Conservation (phyloP, 352 stramenopile species). For the Phytophthora lateralis region DNA sequence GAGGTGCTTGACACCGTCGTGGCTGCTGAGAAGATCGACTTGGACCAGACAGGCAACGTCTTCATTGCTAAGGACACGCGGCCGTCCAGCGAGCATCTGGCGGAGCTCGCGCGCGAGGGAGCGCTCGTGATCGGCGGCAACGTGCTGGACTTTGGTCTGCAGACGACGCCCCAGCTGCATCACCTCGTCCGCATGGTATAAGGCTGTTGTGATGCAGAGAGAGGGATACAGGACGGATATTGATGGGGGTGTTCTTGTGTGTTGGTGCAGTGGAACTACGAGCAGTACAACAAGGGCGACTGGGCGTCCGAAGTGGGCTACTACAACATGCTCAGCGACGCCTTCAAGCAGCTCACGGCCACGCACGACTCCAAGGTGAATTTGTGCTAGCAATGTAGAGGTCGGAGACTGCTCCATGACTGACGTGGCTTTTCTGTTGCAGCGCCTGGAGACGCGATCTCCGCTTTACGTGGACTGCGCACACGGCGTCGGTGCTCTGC, state of each 20-base stretch:
- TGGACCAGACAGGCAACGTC: conserved; percentile 84
- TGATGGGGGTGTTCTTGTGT: neutral
- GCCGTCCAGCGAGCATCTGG: conserved; percentile 82
- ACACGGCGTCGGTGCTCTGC: conserved; percentile 91
- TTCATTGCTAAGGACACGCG: conserved; percentile 95
- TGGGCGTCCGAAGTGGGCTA: conserved; percentile 94
- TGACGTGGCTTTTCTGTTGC: conserved; percentile 12
- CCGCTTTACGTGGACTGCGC: conserved; percentile 93
- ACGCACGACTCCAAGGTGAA: conserved; percentile 72
- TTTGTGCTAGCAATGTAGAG: neutral
- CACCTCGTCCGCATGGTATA: conserved; percentile 94
- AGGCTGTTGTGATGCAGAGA: neutral
- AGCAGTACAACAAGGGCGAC: conserved; percentile 89
- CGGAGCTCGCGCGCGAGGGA: conserved; percentile 87
- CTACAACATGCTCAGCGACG: conserved; percentile 93
- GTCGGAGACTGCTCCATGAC: neutral
- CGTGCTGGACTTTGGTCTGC: conserved; percentile 94
- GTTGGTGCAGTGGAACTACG: conserved; percentile 78
- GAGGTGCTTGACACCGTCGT: conserved; percentile 82
- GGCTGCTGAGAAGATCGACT: conserved; percentile 75
- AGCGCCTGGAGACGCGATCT: conserved; percentile 79
- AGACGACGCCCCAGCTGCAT: conserved; percentile 98
- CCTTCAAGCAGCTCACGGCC: conserved; percentile 92
- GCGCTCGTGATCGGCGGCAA: conserved; percentile 89
- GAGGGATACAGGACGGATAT: neutral